A percentile compares a stretch with the other conserved stretches of the same genome.
Conservation (phyloP, 768 basidiomycete genomes). For the Leccinum truebloodii region DNA sequence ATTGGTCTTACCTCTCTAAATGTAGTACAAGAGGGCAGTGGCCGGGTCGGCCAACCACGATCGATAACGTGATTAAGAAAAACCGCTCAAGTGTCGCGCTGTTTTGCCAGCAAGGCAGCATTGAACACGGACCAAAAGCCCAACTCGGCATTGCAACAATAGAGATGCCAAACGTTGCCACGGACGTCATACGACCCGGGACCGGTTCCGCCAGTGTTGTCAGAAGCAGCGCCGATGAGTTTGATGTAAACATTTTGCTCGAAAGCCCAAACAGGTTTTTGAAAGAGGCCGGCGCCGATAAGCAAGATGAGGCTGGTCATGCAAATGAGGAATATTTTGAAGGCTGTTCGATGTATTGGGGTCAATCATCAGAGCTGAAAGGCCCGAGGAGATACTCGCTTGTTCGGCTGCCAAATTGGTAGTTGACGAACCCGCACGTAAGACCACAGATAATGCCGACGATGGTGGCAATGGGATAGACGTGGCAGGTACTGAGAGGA, state of each 20-base stretch:
- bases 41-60: not conserved
- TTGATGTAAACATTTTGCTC: conserved; percentile 64
- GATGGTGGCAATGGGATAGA: conserved; percentile 92
- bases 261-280: conserved; percentile 54
- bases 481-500: conserved; percentile 76
- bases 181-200: conserved; percentile 83
- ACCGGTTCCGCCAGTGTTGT: conserved; percentile 67
- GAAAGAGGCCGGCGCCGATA: too few species aligned
- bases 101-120: conserved; percentile 84
- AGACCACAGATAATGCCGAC: conserved; percentile 81
- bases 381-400: conserved; percentile 42
- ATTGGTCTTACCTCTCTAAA: too few species aligned
- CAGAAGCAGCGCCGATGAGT: conserved; percentile 72
- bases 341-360: conserved; percentile 41
- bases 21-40: too few species aligned
- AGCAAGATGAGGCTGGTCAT: conserved; percentile 65
- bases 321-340: conserved; percentile 83
- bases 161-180: conserved; percentile 85
- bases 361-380: not conserved
- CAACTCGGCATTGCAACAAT: conserved; percentile 72
- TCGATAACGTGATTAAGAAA: not conserved
- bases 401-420: conserved; percentile 73
- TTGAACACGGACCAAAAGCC: conserved; percentile 81
- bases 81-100: conserved; percentile 58
- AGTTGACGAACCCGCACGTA: conserved; percentile 72